A percentile compares a stretch with the other conserved stretches of the same genome.
Evolutionary conservation across 352 stramenopile genomes (phyloP).

Genomic region (Thraustochytrium sp.): DNA sequence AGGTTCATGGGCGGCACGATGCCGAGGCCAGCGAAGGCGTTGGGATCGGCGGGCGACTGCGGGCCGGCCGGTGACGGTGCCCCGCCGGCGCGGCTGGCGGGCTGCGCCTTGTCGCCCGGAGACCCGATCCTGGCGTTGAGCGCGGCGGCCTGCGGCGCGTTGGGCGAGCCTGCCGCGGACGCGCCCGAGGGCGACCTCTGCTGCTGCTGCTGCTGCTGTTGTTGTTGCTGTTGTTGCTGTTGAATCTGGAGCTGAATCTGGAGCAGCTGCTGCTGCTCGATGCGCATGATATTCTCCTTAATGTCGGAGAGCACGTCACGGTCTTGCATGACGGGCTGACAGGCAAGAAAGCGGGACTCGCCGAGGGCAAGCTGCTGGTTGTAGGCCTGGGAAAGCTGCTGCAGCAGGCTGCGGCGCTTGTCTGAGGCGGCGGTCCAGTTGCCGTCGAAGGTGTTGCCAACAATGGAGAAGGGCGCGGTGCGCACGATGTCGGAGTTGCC

Average conservation of each 20-base stretch:
- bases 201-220: too few species aligned
- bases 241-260: background rate
- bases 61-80: background rate
- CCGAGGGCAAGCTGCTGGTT: background rate
- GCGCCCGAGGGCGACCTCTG: too few species aligned
- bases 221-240: too few species aligned
- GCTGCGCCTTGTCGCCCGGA: too few species aligned
- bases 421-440: background rate
- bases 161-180: too few species aligned
- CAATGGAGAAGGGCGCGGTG: background rate
- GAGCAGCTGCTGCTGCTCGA: background rate
- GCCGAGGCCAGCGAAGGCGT: background rate
- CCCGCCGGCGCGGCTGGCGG: background rate
- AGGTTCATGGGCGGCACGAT: background rate
- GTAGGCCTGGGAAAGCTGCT: background rate
- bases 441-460: background rate
- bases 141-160: too few species aligned
- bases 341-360: background rate
- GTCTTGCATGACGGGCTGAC: constrained; percentile 3
- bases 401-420: background rate
- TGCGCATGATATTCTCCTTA: background rate
- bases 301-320: background rate
- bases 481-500: constrained; percentile 11
- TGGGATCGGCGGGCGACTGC: background rate
- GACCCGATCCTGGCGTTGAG: too few species aligned